A percentile compares a stretch with the other conserved stretches of the same genome.
These are phyloP conservation scores for Exophiala viscosa DNA, from an alignment of 2,329 filamentous ascomycete genomes.

Conservation along the genomic window DNA sequence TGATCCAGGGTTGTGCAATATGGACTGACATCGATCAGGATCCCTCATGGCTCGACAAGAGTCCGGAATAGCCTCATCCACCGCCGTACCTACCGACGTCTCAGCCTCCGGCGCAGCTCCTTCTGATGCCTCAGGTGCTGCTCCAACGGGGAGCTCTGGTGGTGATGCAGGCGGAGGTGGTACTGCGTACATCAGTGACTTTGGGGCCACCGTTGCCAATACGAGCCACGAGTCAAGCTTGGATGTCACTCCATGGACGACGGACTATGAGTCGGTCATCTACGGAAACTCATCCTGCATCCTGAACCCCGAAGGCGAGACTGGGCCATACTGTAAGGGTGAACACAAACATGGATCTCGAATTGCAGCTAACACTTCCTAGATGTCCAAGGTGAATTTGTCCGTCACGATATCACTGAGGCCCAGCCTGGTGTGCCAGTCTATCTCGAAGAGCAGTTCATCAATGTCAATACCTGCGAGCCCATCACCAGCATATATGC, in stretches of 20 bases:
- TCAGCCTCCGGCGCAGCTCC: slow-evolving; percentile 37
- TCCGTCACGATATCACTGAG: slow-evolving; percentile 39
- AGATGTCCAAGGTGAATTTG: slow-evolving; percentile 37
- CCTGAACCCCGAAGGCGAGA: slow-evolving; percentile 51
- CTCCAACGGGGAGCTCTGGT: background rate
- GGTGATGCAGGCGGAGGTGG: background rate
- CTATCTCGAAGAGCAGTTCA: slow-evolving; percentile 41
- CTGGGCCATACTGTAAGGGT: slow-evolving; percentile 49
- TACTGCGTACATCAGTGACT: background rate
- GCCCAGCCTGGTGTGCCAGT: slow-evolving; percentile 38
- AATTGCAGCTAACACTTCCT: background rate
- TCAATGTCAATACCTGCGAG: slow-evolving; percentile 42
- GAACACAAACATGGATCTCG: background rate
- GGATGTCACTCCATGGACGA: background rate
- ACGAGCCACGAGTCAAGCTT: background rate
- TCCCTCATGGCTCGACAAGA: background rate
- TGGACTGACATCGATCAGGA: background rate
- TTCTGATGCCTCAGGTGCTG: background rate
- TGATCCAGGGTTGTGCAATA: background rate
- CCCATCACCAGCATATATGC: slow-evolving; percentile 36
- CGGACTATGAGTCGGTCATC: background rate
- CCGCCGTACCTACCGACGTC: slow-evolving; percentile 36
- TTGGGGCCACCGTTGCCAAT: background rate
- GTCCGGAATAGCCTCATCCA: slow-evolving; percentile 26
- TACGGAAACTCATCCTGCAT: slow-evolving; percentile 41